Conservation (phyloP, 208 protist genomes). For the Trypanosoma congolense region DNA sequence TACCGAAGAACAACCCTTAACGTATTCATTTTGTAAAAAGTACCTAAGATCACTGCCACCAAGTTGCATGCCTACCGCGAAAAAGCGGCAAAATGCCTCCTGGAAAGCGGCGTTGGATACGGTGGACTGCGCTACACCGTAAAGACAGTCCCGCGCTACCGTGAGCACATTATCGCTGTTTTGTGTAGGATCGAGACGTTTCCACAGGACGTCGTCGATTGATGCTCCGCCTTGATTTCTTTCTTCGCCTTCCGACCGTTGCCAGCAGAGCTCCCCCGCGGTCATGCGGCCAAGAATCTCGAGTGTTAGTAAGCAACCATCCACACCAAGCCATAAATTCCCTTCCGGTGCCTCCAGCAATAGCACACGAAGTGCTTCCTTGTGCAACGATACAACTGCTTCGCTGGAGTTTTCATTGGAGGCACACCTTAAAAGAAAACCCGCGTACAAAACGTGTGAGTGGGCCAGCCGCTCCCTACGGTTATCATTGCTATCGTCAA, state of each 20-base stretch:
- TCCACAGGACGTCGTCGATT: slow-evolving; percentile 10
- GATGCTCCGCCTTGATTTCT: background rate
- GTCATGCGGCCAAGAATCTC: slow-evolving; percentile 15
- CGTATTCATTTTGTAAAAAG: background rate
- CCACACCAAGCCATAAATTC: slow-evolving; percentile 3
- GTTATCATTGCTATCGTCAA: background rate
- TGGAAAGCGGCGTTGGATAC: slow-evolving; percentile 1
- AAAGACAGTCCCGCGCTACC: slow-evolving; percentile 14
- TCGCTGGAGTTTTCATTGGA: background rate
- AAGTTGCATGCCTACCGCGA: slow-evolving; percentile 16
- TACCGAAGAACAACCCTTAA: background rate
- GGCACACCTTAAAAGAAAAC: slow-evolving; percentile 7
- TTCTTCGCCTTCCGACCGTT: background rate
- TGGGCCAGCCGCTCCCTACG: background rate
- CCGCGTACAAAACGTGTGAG: slow-evolving; percentile 16
- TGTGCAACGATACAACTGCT: slow-evolving; percentile 5
- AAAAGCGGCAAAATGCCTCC: slow-evolving; percentile 15
- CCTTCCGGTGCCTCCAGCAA: slow-evolving; percentile 18
- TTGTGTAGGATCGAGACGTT: background rate
- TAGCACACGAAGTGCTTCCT: slow-evolving; percentile 20
- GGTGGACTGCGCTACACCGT: slow-evolving; percentile 4
- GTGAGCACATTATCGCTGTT: slow-evolving; percentile 1
- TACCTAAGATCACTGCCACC: background rate
- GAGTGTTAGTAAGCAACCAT: slow-evolving; percentile 13
- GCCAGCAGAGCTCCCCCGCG: background rate